Evolutionary conservation across 208 protist species (phyloP), one percentile per base, ranked within the genome.

Genomic region (Trypanosoma brucei): DNA sequence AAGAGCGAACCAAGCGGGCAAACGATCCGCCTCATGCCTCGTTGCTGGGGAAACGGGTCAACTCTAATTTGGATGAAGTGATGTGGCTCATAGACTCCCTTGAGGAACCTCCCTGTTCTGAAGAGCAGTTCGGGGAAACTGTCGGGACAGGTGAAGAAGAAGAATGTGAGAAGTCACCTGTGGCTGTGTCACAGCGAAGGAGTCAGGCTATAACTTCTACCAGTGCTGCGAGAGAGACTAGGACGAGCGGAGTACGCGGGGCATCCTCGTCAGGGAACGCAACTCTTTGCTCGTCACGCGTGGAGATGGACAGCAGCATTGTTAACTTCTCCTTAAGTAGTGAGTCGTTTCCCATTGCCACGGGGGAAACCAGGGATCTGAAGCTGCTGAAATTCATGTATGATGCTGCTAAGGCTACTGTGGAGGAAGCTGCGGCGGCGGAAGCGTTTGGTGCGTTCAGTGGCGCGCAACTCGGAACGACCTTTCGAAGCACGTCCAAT

Each of bases 301-400:
- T 56, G 6, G 53, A 53, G 13, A 38, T 59, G 51, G 44, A 59
- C 6, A 59, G 62, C 8, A 44, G 52, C 39, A 22, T 66, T 7
- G 31, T 66, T 33, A 54, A 36, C 8, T 72, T 72, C 46, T 72
- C 67, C 36, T 49, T 72, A 1, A 55, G 64, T 36, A 38, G 46
- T 1, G 67, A 72, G 8, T 72, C 67, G 11, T 2, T 39, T 34
- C 52, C 22, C n/a, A 50, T 38, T 42, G 0, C 1, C 36, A n/a
- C 22, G 1, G 8, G 22, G 7, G 67, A 52, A 46, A 58, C 7
- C 33, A 49, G 54, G n/a, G 65, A 65, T 1, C 54, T 94, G 44
- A 84, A 89, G 40, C 56, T 94, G 9, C 74, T 91, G 11, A 68
- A 72, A 55, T 94, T 94, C 45, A 94, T 94, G 88, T 68, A 69